Base-by-base conservation (phyloP, 495 filamentous ascomycete genomes). In the Lasiosphaeris hirsuta region DNA sequence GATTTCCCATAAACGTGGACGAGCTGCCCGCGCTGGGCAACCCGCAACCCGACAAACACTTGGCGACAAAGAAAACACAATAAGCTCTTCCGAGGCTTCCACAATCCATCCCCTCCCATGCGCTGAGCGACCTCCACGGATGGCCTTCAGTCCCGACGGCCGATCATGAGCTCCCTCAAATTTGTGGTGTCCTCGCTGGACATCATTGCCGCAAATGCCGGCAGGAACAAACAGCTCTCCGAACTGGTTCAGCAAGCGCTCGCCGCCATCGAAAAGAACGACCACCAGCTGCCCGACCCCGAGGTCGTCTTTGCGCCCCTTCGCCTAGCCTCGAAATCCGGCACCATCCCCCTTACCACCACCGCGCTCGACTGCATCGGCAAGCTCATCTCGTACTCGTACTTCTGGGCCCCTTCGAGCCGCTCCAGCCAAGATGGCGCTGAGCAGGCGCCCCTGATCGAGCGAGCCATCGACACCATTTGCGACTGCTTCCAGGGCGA, bases 401-500 rank as follows among this genome's bases (percentile, higher is more conserved):
- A 96, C 78, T 97, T 99, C 70, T 91, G 92, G 7, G 82, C 89
- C 39, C 86, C 90, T 35, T 73, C 83, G 47, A 72, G 78, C 59
- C 56, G 74, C 35, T 59, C 66, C 53, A 56, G 13, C 19, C 75
- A 78, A 46, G 78, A 80, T 63, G 76, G 77, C 47, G 71, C 75
- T 56, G 79, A 76, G 35, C 78, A 80, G 42, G 63, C 78, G 41
- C 72, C 76, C 47, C 77, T 99, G 67, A 97, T 99, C 68, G 95
- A 99, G 70, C 84, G 92, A 60, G 95, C 95, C 44, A 99, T 99
- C 63, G 95, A 99, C 72, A 96, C 93, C 38, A 97, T 99, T 73
- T 97, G 95, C 79, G 93, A 97, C 66, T 99, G 95, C 69, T 99
- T 97, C 63, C 90, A 97, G 63, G 92, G 94, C 59, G 95, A 99